Conservation (phyloP, 2,329 filamentous ascomycete genomes). For the Emergomyces pasteurianus region DNA sequence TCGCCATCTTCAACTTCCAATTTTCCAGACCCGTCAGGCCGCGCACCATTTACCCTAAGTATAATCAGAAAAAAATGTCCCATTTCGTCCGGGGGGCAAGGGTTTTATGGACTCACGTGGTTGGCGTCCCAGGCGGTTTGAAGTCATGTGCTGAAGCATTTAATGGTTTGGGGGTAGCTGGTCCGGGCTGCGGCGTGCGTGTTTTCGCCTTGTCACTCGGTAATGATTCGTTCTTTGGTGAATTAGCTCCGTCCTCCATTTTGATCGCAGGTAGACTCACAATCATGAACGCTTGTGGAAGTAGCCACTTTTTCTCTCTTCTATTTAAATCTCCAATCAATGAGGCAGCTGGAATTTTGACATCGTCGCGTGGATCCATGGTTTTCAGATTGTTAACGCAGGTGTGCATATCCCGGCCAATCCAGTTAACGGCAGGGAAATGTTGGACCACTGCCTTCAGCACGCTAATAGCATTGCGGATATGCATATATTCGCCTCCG, state of each 20-base stretch:
- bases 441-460: constrained; percentile 67
- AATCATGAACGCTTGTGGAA: constrained; percentile 36
- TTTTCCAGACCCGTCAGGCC: constrained; percentile 17
- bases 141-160: constrained; percentile 33
- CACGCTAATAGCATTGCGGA: constrained; percentile 86
- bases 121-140: constrained; percentile 19
- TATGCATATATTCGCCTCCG: constrained; percentile 90
- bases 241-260: constrained; percentile 9
- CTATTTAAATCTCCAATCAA: constrained; percentile 37
- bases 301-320: constrained; percentile 38
- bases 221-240: constrained; percentile 17
- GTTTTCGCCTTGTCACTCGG: constrained; percentile 18
- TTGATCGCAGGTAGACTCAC: constrained; percentile 16
- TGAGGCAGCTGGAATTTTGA: constrained; percentile 39
- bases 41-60: constrained; percentile 19
- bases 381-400: constrained; percentile 33
- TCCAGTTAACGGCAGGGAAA: constrained; percentile 84
- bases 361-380: constrained; percentile 34
- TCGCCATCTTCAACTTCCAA: constrained; percentile 35
- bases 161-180: constrained; percentile 24
- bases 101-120: constrained; percentile 23
- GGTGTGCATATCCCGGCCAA: constrained; percentile 46
- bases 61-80: constrained; percentile 14
- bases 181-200: constrained; percentile 18
- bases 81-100: not conserved